These are phyloP conservation scores for Cicer judaicum DNA, from an alignment of 306 rosid species.

Conservation along the genomic window DNA sequence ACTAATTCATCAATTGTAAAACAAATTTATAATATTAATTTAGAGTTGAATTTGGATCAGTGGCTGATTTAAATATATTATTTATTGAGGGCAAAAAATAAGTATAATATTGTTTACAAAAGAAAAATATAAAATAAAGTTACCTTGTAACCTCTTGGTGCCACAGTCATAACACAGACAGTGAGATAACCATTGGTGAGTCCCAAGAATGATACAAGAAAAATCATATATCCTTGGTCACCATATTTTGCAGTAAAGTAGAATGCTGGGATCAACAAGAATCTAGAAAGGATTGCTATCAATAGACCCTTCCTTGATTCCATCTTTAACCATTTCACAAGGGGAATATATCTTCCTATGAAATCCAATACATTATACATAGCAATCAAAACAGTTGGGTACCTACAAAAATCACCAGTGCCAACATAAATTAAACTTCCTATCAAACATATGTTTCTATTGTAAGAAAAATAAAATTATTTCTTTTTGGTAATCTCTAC, in stretches of 20 bases:
- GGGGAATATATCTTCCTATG: slow-evolving; percentile 72
- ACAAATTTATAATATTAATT: too few relatives aligned
- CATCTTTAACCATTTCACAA: slow-evolving; percentile 59
- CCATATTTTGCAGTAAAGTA: slow-evolving; percentile 85
- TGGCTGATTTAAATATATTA: too few relatives aligned
- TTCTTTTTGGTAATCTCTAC: too few relatives aligned
- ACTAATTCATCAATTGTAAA: background rate
- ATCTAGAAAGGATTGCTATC: slow-evolving; percentile 52
- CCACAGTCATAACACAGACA: slow-evolving; percentile 76
- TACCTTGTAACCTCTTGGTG: slow-evolving; percentile 83
- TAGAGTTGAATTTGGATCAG: too few relatives aligned
- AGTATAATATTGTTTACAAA: too few relatives aligned
- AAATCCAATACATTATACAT: slow-evolving; percentile 69
- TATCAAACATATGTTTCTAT: background rate
- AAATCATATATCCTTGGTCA: slow-evolving; percentile 86
- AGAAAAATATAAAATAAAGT: background rate
- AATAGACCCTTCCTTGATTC: slow-evolving; percentile 73
- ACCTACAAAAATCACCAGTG: slow-evolving; percentile 59
- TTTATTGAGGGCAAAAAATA: too few relatives aligned
- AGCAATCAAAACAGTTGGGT: slow-evolving; percentile 69
- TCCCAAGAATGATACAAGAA: slow-evolving; percentile 72
- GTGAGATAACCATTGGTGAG: slow-evolving; percentile 81
- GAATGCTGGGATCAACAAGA: slow-evolving; percentile 75
- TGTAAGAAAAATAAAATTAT: too few relatives aligned
- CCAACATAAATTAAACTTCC: background rate